phyloP scores from a whole-genome alignment of 805 yeast species.

The Pichia pseudocactophila region DNA sequence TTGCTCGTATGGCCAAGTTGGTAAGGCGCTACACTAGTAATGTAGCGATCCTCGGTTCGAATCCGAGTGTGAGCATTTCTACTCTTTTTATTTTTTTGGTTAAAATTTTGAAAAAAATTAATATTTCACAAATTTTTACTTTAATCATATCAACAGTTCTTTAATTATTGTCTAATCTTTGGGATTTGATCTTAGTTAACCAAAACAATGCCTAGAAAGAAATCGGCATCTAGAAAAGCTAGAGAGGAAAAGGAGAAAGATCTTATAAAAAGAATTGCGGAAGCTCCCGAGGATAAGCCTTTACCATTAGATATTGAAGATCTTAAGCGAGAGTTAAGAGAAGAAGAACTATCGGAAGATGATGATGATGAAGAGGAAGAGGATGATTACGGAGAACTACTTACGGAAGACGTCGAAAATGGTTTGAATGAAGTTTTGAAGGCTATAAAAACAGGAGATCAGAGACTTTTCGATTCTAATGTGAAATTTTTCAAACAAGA shows the following conservation, averaged over 20 bases:
- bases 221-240: conserved; percentile 72
- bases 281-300: conserved; percentile 2
- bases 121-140: background rate
- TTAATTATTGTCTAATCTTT: background rate
- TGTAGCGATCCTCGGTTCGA: conserved; percentile 18
- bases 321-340: conserved; percentile 13
- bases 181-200: background rate
- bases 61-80: conserved; percentile 16
- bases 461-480: conserved; percentile 54
- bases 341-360: conserved; percentile 28
- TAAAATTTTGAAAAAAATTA: background rate
- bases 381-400: conserved; percentile 83
- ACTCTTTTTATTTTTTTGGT: conserved; percentile 1
- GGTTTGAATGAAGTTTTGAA: conserved; percentile 66
- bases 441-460: conserved; percentile 64
- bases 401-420: conserved; percentile 76
- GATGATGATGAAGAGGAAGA: conserved; percentile 51
- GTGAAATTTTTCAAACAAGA: conserved; percentile 63
- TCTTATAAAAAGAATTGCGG: background rate
- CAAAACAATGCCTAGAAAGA: conserved; percentile 68
- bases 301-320: conserved; percentile 10
- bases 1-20: conserved; percentile 18
- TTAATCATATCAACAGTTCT: background rate
- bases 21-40: conserved; percentile 19
- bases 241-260: conserved; percentile 25